Conservation (phyloP, 176 grass and related monocot genomes). For the Lolium multiflorum region DNA sequence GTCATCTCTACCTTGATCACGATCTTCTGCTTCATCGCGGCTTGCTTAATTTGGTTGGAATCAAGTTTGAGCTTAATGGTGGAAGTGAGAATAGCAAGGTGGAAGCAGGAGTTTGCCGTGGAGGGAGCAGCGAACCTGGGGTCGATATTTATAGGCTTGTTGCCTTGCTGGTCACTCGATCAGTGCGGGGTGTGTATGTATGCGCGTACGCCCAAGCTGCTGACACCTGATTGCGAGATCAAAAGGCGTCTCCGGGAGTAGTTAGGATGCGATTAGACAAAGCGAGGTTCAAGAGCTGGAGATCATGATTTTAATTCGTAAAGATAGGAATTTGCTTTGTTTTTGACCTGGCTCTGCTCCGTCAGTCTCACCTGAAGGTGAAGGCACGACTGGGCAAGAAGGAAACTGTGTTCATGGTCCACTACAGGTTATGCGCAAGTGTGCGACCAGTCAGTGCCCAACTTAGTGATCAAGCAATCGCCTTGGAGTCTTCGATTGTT, state of each 20-base stretch:
- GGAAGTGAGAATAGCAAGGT: too few species aligned
- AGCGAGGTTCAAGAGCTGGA: background rate
- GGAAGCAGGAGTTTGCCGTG: too few species aligned
- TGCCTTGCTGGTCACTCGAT: too few species aligned
- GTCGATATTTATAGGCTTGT: background rate
- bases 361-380: background rate
- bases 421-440: background rate
- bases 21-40: too few species aligned
- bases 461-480: background rate
- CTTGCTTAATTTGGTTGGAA: too few species aligned
- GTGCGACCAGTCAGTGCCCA: background rate
- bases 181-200: too few species aligned
- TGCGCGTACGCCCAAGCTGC: background rate
- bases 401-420: background rate
- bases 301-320: background rate
- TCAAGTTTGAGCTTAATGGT: too few species aligned
- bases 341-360: background rate
- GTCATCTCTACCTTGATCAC: too few species aligned
- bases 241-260: background rate
- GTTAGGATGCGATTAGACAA: background rate
- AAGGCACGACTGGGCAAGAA: background rate
- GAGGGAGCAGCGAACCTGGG: too few species aligned
- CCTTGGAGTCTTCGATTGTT: background rate
- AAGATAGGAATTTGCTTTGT: too few species aligned
- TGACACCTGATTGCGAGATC: too few species aligned